Base-by-base conservation (phyloP, 495 filamentous ascomycete species). In the Trypethelium eluteriae region DNA sequence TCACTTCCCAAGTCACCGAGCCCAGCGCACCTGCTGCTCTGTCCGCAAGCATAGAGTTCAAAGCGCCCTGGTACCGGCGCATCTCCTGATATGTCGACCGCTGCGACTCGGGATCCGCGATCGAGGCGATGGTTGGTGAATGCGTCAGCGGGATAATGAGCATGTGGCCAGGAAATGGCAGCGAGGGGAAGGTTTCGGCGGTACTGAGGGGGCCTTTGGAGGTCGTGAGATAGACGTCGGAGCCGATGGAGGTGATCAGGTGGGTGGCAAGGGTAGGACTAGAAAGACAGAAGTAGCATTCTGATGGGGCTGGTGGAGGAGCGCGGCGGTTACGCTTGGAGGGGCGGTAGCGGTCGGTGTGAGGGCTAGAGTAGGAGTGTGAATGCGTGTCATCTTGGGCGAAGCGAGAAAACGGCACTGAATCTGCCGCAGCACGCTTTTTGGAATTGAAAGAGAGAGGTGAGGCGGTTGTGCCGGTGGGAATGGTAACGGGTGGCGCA, bases 241-340 rank as follows among this genome's bases (percentile, higher is more conserved):
- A 83, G 57, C 88, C 94, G 70, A 98, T 92, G 35, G 87, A 90
- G 69, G 88, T 87, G 70, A 97, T 88, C 72, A 98, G 90, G 75
- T 98, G 93, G 0, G 88, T 89, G 44, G 89, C 87, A 38, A 95
- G 77, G 64, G 86, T 87, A 18, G 87, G 84, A 73, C 94, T 97
- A 9, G 88, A 89, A 3, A 98, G 81, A 74, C 94, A 98, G 81
- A 98, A 97, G 81, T 93, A 98, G 74, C 94, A 98, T 68, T 85
- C 81, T 34, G 88, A 86, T 0, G 91, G 91, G 2, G 85, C 85
- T 3, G 89, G 86, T 1, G 89, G 89, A 9, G 83, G 80, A 11
- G 68, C 67, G 34, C 76, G 80, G 9, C 85, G 81, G 56, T 74
- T 76, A 35, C 83, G 81, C 66, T 91, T 88, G 39, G 77, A 76